Conservation (phyloP, 192 early-diverging fungal species). For the Gonapodya sp. region DNA sequence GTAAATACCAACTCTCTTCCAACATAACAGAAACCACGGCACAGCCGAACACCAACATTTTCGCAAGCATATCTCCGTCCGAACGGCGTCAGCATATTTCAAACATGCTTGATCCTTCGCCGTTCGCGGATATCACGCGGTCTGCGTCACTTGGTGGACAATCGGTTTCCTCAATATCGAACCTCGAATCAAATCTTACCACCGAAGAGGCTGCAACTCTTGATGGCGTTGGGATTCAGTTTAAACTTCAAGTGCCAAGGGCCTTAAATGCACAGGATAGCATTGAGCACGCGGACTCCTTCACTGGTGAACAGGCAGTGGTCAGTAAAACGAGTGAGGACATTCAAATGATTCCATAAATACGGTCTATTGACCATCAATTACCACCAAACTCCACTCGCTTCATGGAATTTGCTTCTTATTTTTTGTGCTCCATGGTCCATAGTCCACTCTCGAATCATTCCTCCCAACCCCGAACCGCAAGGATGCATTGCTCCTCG, state of each 20-base stretch:
- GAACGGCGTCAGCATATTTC: too few relatives aligned
- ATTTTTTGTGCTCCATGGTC: neutral
- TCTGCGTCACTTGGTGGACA: neutral
- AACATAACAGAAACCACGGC: too few relatives aligned
- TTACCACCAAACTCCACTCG: too few relatives aligned
- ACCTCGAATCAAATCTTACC: neutral
- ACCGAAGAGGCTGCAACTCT: neutral
- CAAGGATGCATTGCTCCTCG: neutral
- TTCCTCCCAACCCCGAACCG: neutral
- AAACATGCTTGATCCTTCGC: too few relatives aligned
- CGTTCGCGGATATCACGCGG: neutral
- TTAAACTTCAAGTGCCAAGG: neutral
- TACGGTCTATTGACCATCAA: too few relatives aligned
- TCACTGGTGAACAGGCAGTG: neutral
- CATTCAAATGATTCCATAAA: too few relatives aligned
- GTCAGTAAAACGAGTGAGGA: neutral
- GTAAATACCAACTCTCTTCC: too few relatives aligned
- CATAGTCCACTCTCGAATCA: neutral
- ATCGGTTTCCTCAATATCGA: neutral
- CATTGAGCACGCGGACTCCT: neutral
- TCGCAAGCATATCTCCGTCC: too few relatives aligned
- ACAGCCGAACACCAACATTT: too few relatives aligned
- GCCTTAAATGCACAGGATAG: neutral
- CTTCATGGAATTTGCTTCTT: too few relatives aligned
- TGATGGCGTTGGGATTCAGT: neutral